Evolutionary conservation across 441 rosid species (phyloP).

Genomic region (Brassica hybrid): DNA sequence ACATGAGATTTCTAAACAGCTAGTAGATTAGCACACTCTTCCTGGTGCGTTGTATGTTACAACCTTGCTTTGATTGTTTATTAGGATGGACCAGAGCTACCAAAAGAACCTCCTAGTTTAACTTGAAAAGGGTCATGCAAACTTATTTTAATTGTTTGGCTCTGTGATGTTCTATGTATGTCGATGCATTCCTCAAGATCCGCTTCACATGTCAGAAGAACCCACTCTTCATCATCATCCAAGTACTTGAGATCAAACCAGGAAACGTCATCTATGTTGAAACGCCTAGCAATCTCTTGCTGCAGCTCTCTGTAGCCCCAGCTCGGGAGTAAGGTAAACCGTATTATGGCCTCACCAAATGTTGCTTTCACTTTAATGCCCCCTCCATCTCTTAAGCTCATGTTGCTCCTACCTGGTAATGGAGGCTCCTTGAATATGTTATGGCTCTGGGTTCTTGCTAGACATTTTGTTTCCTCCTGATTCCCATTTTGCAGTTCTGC

Average conservation of each 20-base stretch:
- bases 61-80: conserved; percentile 25
- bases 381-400: conserved; percentile 31
- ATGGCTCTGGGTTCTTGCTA: conserved; percentile 74
- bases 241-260: conserved; percentile 73
- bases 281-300: conserved; percentile 71
- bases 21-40: conserved; percentile 11
- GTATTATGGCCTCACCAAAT: conserved; percentile 61
- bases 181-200: conserved; percentile 95
- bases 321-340: conserved; percentile 69
- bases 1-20: conserved; percentile 29
- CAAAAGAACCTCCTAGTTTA: conserved; percentile 42
- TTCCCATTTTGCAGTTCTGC: conserved; percentile 57
- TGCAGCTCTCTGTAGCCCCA: conserved; percentile 66
- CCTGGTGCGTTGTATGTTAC: conserved; percentile 15
- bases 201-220: conserved; percentile 87
- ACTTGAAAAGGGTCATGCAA: conserved; percentile 52
- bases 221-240: conserved; percentile 93
- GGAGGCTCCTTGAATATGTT: conserved; percentile 52
- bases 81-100: conserved; percentile 41
- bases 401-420: conserved; percentile 41
- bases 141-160: conserved; percentile 64
- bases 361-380: conserved; percentile 60
- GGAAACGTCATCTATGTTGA: conserved; percentile 54
- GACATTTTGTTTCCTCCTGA: conserved; percentile 56
- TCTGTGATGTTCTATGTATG: conserved; percentile 55